These are phyloP conservation scores for Yamadazyma siamensis DNA, from an alignment of 1,139 yeast genomes.

Conservation along the genomic window DNA sequence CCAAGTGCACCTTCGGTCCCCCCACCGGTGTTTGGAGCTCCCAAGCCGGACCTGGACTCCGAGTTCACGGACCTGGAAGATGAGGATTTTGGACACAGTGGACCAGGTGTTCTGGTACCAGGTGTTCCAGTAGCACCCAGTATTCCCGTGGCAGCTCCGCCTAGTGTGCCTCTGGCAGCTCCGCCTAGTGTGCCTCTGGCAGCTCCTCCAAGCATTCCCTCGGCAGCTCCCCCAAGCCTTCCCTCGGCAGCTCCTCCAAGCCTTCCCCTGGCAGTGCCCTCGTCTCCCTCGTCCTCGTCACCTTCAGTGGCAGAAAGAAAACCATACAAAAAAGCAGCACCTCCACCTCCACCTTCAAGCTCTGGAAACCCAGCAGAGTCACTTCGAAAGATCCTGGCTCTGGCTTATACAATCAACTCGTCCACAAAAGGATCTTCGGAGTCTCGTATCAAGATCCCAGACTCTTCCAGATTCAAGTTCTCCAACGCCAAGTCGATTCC, in stretches of 20 bases:
- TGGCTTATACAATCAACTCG: slow-evolving; percentile 52
- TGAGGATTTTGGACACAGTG: no score
- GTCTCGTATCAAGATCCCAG: slow-evolving; percentile 56
- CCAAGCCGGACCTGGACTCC: slow-evolving; percentile 6
- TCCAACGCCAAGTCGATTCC: slow-evolving; percentile 70
- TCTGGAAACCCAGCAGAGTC: slow-evolving; percentile 44
- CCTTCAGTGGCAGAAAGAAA: no score
- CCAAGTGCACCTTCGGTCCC: slow-evolving; percentile 4
- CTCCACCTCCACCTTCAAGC: slow-evolving; percentile 18
- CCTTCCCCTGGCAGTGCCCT: slow-evolving; percentile 7
- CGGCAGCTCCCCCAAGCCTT: slow-evolving; percentile 17
- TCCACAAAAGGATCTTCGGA: slow-evolving; percentile 13
- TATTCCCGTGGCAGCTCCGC: no score
- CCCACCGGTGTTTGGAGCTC: slow-evolving; percentile 14
- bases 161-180: no score
- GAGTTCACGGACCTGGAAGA: slow-evolving; percentile 9
- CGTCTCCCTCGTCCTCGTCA: slow-evolving; percentile 10
- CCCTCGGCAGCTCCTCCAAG: slow-evolving; percentile 8
- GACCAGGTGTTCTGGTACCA: no score
- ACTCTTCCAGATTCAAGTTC: slow-evolving; percentile 60
- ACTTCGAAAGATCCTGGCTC: slow-evolving; percentile 53
- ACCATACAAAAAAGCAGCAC: slow-evolving; percentile 18
- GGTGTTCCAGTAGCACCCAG: no score
- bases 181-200: slow-evolving; percentile 5
- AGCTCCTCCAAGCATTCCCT: slow-evolving; percentile 6